Conservation (phyloP, 169 alveolate genomes). For the Cryptosporidium ubiquitum region DNA sequence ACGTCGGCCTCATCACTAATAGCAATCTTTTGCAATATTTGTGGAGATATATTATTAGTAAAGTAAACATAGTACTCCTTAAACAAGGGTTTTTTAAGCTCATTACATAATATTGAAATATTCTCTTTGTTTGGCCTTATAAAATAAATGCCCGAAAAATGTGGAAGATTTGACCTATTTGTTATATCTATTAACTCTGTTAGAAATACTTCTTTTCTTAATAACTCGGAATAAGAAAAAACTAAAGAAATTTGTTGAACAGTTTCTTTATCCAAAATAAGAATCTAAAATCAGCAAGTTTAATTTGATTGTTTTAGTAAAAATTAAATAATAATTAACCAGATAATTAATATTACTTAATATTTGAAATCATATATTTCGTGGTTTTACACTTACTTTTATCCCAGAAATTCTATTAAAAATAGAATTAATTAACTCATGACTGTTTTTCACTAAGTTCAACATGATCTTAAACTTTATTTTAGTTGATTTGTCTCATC, state of each 20-base stretch:
- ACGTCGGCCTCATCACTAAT: conserved; percentile 90
- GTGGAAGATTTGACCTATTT: conserved; percentile 84
- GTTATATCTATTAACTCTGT: conserved; percentile 90
- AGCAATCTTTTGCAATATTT: conserved; percentile 89
- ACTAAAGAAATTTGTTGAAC: conserved; percentile 89
- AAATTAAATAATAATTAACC: neutral
- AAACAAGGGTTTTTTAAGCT: conserved; percentile 88
- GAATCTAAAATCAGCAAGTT: conserved; percentile 81
- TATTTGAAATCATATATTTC: neutral
- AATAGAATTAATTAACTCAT: conserved; percentile 25
- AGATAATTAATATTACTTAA: neutral
- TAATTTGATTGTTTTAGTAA: neutral
- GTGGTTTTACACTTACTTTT: conserved; percentile 19
- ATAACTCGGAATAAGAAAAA: conserved; percentile 88
- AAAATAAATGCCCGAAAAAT: conserved; percentile 90
- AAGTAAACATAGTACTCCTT: conserved; percentile 89
- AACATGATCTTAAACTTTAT: neutral
- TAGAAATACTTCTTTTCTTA: conserved; percentile 91
- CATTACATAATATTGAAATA: conserved; percentile 83
- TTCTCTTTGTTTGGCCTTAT: conserved; percentile 90
- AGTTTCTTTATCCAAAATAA: conserved; percentile 92
- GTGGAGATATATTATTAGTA: conserved; percentile 87
- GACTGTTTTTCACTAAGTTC: conserved; percentile 18
- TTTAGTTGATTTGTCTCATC: neutral
- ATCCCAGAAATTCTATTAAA: conserved; percentile 64